Base-by-base conservation (phyloP, 257 asterid genomes). In the Solanum acaule region DNA sequence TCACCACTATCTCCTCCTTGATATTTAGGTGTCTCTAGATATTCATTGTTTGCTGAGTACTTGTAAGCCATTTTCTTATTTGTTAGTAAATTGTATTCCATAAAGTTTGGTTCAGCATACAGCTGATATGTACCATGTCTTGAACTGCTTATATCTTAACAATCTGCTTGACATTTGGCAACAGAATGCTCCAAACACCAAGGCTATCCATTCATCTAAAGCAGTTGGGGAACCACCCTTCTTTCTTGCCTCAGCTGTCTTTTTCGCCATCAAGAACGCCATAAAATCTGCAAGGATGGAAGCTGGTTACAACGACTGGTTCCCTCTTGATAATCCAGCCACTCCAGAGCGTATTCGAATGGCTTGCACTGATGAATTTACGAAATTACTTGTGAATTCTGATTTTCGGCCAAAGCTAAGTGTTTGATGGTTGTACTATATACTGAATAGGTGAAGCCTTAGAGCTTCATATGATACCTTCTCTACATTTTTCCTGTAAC, bases 141-240 rank as follows among this genome's bases (percentile, higher is more conserved):
- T 42, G 10, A 8, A 42, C 3, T 42, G 35, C 63, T 42, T 40
- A 52, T 46, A 13, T 46, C 7, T 46, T 81, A 3, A 81, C 70
- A 49, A 46, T 46, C 16, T 40, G 3, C 85, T 8, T 29, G 25
- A 27, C 38, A 44, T 79, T 86, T 93, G 35, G 86, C 85, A 35
- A 88, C 90, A 96, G 99, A 98, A 86, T 90, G 96, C 96, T 34
- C 99, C 99, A 8, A 95, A 96, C 87, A 90, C 77, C 20, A 93
- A 91, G 87, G 99, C 98, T 77, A 94, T 96, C 89, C 99, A 96
- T 92, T 96, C 99, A 38, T 95, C 98, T 5, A 96, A 96, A 91
- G 99, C 99, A 29, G 99, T 96, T 33, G 99, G 99, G 40, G 98
- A 96, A 91, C 99, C 99, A 6, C 99, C 99, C 2, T 96, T 96